Percentiles rank a stretch among this genome's conserved stretches.
phyloP scores from a whole-genome alignment of 305 asterid species.

The Ilex paraguariensis region DNA sequence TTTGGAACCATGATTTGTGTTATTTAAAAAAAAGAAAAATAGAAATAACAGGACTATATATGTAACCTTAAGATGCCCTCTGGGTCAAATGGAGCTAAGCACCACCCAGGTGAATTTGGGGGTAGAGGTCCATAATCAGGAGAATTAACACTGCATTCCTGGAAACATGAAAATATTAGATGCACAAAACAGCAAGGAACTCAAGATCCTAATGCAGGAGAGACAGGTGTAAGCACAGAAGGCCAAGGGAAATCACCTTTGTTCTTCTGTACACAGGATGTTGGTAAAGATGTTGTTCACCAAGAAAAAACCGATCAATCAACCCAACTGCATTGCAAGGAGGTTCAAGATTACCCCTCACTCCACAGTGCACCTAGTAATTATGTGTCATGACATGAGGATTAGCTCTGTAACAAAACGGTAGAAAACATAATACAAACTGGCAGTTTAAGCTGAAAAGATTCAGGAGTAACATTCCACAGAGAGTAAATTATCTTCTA shows the following conservation, averaged over 20 bases:
- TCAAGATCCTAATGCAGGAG: conserved; percentile 12
- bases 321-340: conserved; percentile 91
- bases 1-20: not conserved
- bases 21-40: not conserved
- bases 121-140: conserved; percentile 90
- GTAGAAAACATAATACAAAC: no score
- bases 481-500: no score
- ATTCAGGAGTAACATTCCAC: no score
- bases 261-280: conserved; percentile 86
- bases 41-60: conserved; percentile 6
- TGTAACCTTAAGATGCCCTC: conserved; percentile 82
- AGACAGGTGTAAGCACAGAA: conserved; percentile 7
- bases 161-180: not conserved
- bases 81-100: conserved; percentile 91
- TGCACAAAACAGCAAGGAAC: not conserved
- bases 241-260: conserved; percentile 39
- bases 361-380: conserved; percentile 66
- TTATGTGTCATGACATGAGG: not conserved
- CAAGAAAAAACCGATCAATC: conserved; percentile 66
- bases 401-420: no score
- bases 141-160: conserved; percentile 85
- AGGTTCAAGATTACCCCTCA: conserved; percentile 76
- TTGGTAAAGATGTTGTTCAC: conserved; percentile 79
- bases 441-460: no score
- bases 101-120: conserved; percentile 78